Conservation (phyloP, 2,329 filamentous ascomycete species). For the Aspergillus terreus region DNA sequence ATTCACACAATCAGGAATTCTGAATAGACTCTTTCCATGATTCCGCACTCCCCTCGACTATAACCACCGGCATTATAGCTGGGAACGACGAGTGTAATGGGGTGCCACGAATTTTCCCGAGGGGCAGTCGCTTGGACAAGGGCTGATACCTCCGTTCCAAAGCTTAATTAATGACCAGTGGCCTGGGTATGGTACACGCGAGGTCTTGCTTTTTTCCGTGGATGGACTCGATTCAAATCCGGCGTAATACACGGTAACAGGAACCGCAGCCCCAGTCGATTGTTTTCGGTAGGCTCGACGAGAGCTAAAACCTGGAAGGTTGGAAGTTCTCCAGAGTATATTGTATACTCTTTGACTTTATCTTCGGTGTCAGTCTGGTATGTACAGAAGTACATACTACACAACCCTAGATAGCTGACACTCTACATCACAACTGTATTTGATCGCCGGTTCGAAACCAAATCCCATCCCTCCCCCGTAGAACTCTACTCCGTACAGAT, state of each 20-base stretch:
- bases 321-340: too few species aligned
- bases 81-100: neutral
- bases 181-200: constrained; percentile 14
- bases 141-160: constrained; percentile 20
- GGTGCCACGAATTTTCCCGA: constrained; percentile 11
- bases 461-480: too few species aligned
- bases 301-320: constrained; percentile 8
- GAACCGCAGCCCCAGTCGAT: neutral
- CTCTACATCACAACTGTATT: neutral
- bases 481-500: too few species aligned
- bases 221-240: neutral
- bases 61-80: too few species aligned
- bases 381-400: too few species aligned
- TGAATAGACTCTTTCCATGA: neutral
- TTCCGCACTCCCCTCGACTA: too few species aligned
- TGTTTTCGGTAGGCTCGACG: constrained; percentile 17
- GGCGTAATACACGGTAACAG: neutral
- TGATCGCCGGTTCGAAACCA: neutral
- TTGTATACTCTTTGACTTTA: too few species aligned
- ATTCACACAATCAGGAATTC: too few species aligned
- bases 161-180: constrained; percentile 24
- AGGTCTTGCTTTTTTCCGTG: constrained; percentile 7
- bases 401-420: neutral
- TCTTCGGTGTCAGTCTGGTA: constrained; percentile 2
- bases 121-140: constrained; percentile 15